A percentile compares a stretch with the other conserved stretches of the same genome.
Conservation (phyloP, 352 stramenopile genomes). For the Phytophthora tentaculata region DNA sequence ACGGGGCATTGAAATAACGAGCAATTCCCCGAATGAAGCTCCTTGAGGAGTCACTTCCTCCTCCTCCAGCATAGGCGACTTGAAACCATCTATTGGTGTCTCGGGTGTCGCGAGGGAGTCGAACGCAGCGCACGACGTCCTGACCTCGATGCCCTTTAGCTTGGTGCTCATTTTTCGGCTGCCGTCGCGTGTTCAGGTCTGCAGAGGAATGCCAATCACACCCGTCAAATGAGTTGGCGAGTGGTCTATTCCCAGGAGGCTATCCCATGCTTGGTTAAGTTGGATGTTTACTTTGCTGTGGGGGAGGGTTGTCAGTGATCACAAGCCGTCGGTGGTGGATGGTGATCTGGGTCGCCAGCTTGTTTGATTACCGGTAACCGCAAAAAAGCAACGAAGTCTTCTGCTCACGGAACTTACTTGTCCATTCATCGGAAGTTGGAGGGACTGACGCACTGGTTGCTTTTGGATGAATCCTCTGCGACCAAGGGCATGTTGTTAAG, state of each 20-base stretch:
- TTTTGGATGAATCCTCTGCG: neutral
- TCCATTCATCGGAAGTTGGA: neutral
- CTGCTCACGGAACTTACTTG: neutral
- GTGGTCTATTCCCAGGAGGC: constrained; percentile 10
- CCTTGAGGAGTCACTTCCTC: constrained; percentile 2
- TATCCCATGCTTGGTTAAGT: constrained; percentile 13
- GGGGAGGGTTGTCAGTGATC: constrained; percentile 15
- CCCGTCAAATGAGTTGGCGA: neutral
- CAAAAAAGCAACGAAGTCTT: neutral
- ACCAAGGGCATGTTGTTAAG: too few relatives aligned
- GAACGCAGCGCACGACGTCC: constrained; percentile 23
- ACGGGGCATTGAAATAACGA: constrained; percentile 58
- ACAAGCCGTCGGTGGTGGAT: constrained; percentile 5
- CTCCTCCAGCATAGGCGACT: constrained; percentile 34
- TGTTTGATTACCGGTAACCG: neutral
- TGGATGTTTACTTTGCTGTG: constrained; percentile 13
- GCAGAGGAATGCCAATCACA: constrained; percentile 5
- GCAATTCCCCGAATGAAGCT: constrained; percentile 40
- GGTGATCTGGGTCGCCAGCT: neutral
- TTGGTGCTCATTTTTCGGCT: constrained; percentile 19
- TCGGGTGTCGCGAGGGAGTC: constrained; percentile 30
- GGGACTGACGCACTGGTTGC: constrained; percentile 1
- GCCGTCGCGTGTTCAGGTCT: neutral
- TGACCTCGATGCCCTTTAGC: constrained; percentile 17
- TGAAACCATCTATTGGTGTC: constrained; percentile 33